Base-by-base conservation (phyloP, 495 filamentous ascomycete species). In the Xylaria scruposa region DNA sequence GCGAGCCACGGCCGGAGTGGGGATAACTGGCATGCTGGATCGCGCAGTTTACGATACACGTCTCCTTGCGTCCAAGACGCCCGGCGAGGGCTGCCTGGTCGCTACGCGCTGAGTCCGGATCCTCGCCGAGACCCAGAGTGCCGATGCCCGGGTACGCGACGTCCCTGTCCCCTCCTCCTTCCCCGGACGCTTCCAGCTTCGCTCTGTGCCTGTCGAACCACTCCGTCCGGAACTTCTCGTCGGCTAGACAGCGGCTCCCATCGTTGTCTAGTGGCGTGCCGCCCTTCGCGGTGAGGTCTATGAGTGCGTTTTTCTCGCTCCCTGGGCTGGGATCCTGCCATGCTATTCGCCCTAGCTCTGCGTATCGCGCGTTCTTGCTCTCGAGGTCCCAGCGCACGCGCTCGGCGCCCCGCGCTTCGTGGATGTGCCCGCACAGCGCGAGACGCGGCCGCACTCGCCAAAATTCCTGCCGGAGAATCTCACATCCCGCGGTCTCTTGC, bases 401-500 rank as follows among this genome's bases (percentile, higher is more conserved):
- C 74, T 90, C 84, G 13, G 84, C 89, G 1, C 90, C 90, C 61
- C 88, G 79, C 9, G 83, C 87, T 33, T 87, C 89, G 78, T 98
- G 96, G 51, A 97, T 85, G 80, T 98, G 96, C 1, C 95, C 96
- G 76, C 94, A 97, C 54, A 98, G 88, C 78, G 97, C 94, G 8
- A 98, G 81, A 21, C 83, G 82, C 15, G 95, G 96, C n/a, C 91
- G 88, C 4, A 97, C 88, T 21, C 90, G 85, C 89, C 92, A 93
- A 40, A 94, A 75, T 60, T 92, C 88, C 59, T 87, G 82, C 6
- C 91, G 85, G 12, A 98, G 86, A 42, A 83, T 88, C 44, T 92
- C 88, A 75, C 94, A 97, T 19, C 95, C 96, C 38, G 72, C 56
- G 24, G 78, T 51, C 54, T 73, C 64, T 19, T 78, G 72, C 53